phyloP scores from a whole-genome alignment of 306 rosid species.

The Prosopis cineraria region DNA sequence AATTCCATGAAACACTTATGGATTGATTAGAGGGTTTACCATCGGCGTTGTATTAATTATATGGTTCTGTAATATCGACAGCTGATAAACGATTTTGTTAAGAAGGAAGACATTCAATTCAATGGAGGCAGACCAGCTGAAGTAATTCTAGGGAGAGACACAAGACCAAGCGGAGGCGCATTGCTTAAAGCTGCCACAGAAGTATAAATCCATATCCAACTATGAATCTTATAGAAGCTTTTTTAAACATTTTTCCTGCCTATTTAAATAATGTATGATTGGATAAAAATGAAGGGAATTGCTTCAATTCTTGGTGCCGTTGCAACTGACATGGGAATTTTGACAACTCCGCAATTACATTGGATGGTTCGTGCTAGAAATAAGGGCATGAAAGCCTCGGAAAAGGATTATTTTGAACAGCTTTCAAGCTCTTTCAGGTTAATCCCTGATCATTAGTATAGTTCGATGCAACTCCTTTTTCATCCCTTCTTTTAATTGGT shows the following conservation, averaged over 20 bases:
- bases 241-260: neutral
- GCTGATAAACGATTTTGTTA: constrained; percentile 65
- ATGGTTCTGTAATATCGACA: constrained; percentile 34
- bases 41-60: neutral
- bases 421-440: constrained; percentile 85
- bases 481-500: constrained; percentile 16
- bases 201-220: constrained; percentile 37
- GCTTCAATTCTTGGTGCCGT: constrained; percentile 66
- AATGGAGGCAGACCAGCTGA: constrained; percentile 50
- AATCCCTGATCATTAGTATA: constrained; percentile 26
- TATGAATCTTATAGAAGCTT: neutral
- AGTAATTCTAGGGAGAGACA: constrained; percentile 86
- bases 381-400: constrained; percentile 56
- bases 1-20: neutral
- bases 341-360: constrained; percentile 88
- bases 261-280: constrained; percentile 8
- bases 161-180: constrained; percentile 84
- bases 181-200: constrained; percentile 86
- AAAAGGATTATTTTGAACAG: constrained; percentile 70
- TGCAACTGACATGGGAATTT: constrained; percentile 73
- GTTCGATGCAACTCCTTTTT: neutral
- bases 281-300: constrained; percentile 64
- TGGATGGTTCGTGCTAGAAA: constrained; percentile 94
- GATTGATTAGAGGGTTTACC: neutral
- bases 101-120: constrained; percentile 57